Percentiles rank a stretch among this genome's conserved stretches.
Conservation (phyloP, 306 rosid species). For the Vigna angularis region DNA sequence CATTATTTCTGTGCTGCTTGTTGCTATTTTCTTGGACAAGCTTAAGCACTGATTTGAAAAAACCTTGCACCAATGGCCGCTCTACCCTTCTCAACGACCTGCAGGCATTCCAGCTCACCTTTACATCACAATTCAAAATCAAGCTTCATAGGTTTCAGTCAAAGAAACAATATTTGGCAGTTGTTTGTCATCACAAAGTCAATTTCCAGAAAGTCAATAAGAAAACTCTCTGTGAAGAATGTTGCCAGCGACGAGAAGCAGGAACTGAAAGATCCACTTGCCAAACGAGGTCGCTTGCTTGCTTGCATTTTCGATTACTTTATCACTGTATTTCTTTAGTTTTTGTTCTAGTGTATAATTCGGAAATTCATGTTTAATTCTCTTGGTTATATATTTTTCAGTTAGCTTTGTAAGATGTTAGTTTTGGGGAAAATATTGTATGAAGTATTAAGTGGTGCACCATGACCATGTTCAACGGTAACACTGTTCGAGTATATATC, state of each 20-base stretch:
- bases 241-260: constrained; percentile 54
- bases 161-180: constrained; percentile 42
- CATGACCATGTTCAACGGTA: background rate
- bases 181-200: constrained; percentile 46
- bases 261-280: constrained; percentile 47
- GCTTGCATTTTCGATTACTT: constrained; percentile 14
- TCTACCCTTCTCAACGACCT: constrained; percentile 54
- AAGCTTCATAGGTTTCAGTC: constrained; percentile 47
- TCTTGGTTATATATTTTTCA: background rate
- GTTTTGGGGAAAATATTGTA: background rate
- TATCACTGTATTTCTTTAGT: background rate
- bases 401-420: constrained; percentile 16
- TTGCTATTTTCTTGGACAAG: background rate
- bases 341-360: constrained; percentile 15
- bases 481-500: constrained; percentile 3
- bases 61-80: constrained; percentile 51
- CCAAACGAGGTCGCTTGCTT: constrained; percentile 47
- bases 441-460: constrained; percentile 24
- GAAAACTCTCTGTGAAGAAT: constrained; percentile 56
- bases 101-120: constrained; percentile 45
- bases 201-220: constrained; percentile 43
- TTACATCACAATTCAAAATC: constrained; percentile 40
- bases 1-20: constrained; percentile 24
- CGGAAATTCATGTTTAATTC: constrained; percentile 33
- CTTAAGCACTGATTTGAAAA: constrained; percentile 11